Conservation (phyloP, 306 rosid genomes). For the Castanea sativa region DNA sequence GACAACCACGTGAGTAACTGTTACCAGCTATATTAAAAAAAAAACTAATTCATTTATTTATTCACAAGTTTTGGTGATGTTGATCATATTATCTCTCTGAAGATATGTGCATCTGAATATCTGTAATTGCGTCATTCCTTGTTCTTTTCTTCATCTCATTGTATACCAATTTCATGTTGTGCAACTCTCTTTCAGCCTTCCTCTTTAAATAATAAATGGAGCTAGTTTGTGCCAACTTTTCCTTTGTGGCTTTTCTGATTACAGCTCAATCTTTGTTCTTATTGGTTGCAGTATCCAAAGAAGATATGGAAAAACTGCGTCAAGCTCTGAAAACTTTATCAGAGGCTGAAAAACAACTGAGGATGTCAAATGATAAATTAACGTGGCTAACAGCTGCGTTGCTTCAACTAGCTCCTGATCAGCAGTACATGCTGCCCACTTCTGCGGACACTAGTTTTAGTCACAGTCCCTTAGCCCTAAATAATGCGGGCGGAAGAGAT, state of each 20-base stretch:
- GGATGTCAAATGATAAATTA: conserved; percentile 89
- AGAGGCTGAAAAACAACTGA: conserved; percentile 93
- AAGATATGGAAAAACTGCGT: conserved; percentile 95
- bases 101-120: not conserved
- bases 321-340: conserved; percentile 94
- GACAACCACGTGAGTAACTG: conserved; percentile 70
- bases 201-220: not conserved
- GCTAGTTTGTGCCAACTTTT: not conserved
- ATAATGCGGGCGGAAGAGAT: conserved; percentile 44
- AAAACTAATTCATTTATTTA: conserved; percentile 7
- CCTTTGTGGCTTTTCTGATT: not conserved
- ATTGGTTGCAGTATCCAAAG: conserved; percentile 66
- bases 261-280: not conserved
- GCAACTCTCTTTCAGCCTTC: not conserved
- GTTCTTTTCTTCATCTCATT: not conserved
- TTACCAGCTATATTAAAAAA: not conserved
- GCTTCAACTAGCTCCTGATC: conserved; percentile 99
- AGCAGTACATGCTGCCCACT: conserved; percentile 85
- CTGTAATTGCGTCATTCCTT: not conserved
- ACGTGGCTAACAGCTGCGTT: conserved; percentile 98
- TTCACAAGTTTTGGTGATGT: conserved; percentile 9
- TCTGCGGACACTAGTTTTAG: conserved; percentile 80
- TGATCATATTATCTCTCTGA: not conserved
- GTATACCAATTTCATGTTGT: not conserved
- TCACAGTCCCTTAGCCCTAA: conserved; percentile 70